A percentile compares a stretch with the other conserved stretches of the same genome.
phyloP scores from a whole-genome alignment of 2,329 filamentous ascomycete species.

The Sporothrix inflata region DNA sequence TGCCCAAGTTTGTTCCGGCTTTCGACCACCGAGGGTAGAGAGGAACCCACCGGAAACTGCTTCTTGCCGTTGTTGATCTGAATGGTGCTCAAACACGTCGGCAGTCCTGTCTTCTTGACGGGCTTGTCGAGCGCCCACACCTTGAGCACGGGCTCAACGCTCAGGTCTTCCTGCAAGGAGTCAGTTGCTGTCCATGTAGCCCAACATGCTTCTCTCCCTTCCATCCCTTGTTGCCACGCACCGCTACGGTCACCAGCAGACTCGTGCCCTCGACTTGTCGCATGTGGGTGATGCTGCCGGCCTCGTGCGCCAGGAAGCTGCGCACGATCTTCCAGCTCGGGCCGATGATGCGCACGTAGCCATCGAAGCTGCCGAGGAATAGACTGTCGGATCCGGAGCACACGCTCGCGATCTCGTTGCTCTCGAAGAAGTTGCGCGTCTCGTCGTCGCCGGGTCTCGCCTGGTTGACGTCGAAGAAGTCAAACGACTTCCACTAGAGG shows the following conservation, averaged over 20 bases:
- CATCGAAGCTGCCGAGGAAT: constrained; percentile 85
- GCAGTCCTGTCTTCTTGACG: constrained; percentile 89
- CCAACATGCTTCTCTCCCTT: neutral
- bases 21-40: too few species aligned
- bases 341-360: constrained; percentile 84
- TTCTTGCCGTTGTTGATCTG: constrained; percentile 87
- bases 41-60: constrained; percentile 75
- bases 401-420: constrained; percentile 79
- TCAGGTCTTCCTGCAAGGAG: constrained; percentile 71
- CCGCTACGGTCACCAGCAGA: constrained; percentile 78
- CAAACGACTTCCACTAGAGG: constrained; percentile 95
- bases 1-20: neutral
- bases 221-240: constrained; percentile 40
- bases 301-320: constrained; percentile 84
- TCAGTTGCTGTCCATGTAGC: neutral
- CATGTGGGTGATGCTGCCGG: constrained; percentile 83
- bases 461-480: constrained; percentile 96
- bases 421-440: constrained; percentile 76
- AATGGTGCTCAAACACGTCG: constrained; percentile 84
- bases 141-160: constrained; percentile 84
- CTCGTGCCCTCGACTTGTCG: constrained; percentile 87
- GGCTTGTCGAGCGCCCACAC: constrained; percentile 97
- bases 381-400: constrained; percentile 87
- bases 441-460: constrained; percentile 81
- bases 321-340: constrained; percentile 83